These are phyloP conservation scores for Clarkia xantiana DNA, from an alignment of 345 rosid species.

Conservation along the genomic window DNA sequence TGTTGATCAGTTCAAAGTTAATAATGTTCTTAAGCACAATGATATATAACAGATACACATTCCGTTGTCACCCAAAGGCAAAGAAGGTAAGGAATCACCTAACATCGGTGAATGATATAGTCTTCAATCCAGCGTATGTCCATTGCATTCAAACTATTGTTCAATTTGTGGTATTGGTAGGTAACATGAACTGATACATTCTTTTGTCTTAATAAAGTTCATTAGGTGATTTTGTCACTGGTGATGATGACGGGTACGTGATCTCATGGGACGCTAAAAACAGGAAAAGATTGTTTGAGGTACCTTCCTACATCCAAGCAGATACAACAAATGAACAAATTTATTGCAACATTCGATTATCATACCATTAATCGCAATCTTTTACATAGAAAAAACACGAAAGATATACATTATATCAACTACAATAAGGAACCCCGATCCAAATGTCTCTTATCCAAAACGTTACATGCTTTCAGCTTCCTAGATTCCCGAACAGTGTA, in stretches of 20 bases:
- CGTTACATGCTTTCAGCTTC: conserved; percentile 35
- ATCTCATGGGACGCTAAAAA: conserved; percentile 54
- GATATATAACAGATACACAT: conserved; percentile 39
- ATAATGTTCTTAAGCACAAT: neutral
- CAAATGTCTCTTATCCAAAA: neutral
- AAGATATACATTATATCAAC: no score
- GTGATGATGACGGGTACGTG: conserved; percentile 64
- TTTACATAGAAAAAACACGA: neutral
- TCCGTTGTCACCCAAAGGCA: conserved; percentile 66
- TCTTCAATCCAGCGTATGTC: conserved; percentile 50
- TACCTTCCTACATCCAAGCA: no score
- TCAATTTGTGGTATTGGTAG: neutral
- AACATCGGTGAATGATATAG: conserved; percentile 52
- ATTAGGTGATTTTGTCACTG: conserved; percentile 49
- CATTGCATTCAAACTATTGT: conserved; percentile 7
- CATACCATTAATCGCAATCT: neutral
- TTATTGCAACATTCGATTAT: neutral
- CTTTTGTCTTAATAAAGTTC: conserved; percentile 22
- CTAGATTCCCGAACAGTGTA: conserved; percentile 53
- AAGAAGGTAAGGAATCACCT: conserved; percentile 43
- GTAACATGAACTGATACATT: conserved; percentile 6
- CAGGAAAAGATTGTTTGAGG: conserved; percentile 61
- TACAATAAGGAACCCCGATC: no score
- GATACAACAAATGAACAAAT: no score
- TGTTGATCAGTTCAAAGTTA: neutral